Evolutionary conservation across 2,329 filamentous ascomycete genomes (phyloP).

Genomic region (Venturia aucupariae): DNA sequence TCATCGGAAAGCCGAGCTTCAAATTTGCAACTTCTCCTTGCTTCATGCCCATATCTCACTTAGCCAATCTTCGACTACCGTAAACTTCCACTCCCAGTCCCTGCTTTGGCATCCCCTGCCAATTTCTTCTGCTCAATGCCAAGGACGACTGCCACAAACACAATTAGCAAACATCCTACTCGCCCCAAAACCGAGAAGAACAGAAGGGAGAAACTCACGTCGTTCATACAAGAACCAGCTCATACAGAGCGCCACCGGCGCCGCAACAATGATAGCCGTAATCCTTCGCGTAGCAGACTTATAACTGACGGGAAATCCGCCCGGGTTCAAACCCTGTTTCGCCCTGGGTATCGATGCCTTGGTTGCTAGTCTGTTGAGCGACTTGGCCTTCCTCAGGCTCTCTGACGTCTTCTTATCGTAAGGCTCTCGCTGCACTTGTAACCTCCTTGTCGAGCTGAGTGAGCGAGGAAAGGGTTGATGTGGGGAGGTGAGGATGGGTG

Average conservation of each 20-base stretch:
- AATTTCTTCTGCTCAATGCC: slow-evolving; percentile 10
- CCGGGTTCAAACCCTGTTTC: not conserved
- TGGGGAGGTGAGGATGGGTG: not conserved
- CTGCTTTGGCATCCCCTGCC: not conserved
- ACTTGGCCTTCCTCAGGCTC: not conserved
- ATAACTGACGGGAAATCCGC: slow-evolving; percentile 8
- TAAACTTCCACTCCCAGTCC: no score
- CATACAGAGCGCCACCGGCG: slow-evolving; percentile 6
- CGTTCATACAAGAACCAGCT: slow-evolving; percentile 11
- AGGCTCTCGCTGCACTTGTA: not conserved
- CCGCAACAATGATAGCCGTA: slow-evolving; percentile 13
- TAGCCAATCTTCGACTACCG: no score
- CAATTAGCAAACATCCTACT: not conserved
- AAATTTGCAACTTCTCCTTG: not conserved
- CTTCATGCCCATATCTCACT: no score
- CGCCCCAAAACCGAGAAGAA: not conserved
- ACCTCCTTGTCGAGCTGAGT: not conserved
- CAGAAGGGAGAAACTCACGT: not conserved
- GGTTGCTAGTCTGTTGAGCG: not conserved
- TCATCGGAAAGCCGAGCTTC: no score
- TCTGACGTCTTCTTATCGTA: not conserved
- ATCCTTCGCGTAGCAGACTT: slow-evolving; percentile 12
- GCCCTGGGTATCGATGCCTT: not conserved
- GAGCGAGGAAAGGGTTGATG: not conserved
- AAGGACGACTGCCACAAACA: not conserved